phyloP scores from a whole-genome alignment of 768 basidiomycete species.

The Termitomyces bulborhizus region DNA sequence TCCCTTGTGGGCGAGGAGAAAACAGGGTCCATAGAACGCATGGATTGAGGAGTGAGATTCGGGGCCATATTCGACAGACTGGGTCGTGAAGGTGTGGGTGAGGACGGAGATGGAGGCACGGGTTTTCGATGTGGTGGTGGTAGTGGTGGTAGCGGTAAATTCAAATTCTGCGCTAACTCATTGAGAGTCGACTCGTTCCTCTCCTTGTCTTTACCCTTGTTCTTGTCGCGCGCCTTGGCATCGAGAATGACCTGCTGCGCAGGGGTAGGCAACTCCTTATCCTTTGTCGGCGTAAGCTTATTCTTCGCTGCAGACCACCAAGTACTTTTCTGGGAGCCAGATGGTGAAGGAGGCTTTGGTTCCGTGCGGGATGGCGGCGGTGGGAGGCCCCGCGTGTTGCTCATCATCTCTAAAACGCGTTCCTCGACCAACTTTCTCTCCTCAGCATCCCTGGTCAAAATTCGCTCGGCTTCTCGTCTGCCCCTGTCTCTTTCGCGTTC shows the following conservation, averaged over 20 bases:
- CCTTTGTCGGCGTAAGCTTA: conserved; percentile 73
- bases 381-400: conserved; percentile 37
- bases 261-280: conserved; percentile 67
- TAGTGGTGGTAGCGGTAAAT: conserved; percentile 32
- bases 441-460: conserved; percentile 64
- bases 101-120: conserved; percentile 48
- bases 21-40: conserved; percentile 40
- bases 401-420: conserved; percentile 71
- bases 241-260: conserved; percentile 81
- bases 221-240: conserved; percentile 54
- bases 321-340: conserved; percentile 45
- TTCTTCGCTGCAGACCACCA: conserved; percentile 80
- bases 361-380: conserved; percentile 62
- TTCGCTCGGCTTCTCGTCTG: conserved; percentile 72
- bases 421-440: conserved; percentile 67
- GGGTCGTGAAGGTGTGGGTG: conserved; percentile 58
- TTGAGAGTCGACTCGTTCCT: conserved; percentile 50
- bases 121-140: conserved; percentile 35
- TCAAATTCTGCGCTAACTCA: conserved; percentile 54
- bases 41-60: conserved; percentile 60
- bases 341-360: conserved; percentile 56
- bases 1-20: conserved; percentile 48
- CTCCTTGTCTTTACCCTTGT: conserved; percentile 49
- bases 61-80: conserved; percentile 41
- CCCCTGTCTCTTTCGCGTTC: conserved; percentile 71